Percentiles rank a stretch among this genome's conserved stretches.
Conservation (phyloP, 148 eudicot genomes). For the Amaranthus hypochondriacus region DNA sequence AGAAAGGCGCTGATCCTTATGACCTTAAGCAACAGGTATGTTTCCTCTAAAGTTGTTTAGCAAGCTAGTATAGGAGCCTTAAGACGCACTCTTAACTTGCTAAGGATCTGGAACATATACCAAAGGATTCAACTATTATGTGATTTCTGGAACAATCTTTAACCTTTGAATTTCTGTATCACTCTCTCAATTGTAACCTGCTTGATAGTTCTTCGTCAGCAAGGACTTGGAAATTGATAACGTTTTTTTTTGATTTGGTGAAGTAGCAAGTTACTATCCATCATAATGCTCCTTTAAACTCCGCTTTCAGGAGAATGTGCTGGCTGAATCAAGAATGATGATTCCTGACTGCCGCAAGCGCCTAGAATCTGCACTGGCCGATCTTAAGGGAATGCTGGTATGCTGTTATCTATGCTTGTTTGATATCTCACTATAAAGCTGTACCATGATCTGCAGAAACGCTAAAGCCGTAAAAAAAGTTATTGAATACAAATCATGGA, state of each 20-base stretch:
- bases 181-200: too few relatives aligned
- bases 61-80: neutral
- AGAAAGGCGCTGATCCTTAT: conserved; percentile 85
- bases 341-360: conserved; percentile 91
- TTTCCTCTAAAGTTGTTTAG: neutral
- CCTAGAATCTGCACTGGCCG: conserved; percentile 70
- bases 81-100: neutral
- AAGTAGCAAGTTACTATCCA: too few relatives aligned
- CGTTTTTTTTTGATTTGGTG: too few relatives aligned
- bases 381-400: conserved; percentile 78
- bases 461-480: too few relatives aligned
- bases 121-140: too few relatives aligned
- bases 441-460: neutral
- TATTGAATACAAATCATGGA: too few relatives aligned
- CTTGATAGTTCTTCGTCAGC: too few relatives aligned
- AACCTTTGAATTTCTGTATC: too few relatives aligned
- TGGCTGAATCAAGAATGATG: conserved; percentile 99
- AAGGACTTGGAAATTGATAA: too few relatives aligned
- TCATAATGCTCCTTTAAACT: neutral
- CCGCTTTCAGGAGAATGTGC: conserved; percentile 68
- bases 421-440: neutral
- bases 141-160: too few relatives aligned
- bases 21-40: conserved; percentile 94
- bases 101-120: neutral
- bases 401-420: conserved; percentile 2